Conservation (phyloP, 345 rosid genomes). For the Cardamine chenopodiifolia region DNA sequence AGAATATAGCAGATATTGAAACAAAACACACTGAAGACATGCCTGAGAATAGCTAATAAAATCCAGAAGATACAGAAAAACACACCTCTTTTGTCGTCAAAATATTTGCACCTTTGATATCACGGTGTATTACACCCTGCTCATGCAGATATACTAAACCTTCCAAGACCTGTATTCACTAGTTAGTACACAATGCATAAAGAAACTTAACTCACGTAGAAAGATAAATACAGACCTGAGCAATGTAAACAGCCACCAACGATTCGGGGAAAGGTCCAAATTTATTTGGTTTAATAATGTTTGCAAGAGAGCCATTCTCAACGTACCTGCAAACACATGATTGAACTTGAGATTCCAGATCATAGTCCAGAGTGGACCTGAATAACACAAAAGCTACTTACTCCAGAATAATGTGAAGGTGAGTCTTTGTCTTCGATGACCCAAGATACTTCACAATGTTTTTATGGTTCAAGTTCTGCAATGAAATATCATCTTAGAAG, state of each 20-base stretch:
- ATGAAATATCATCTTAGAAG: constrained; percentile 19
- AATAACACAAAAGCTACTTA: constrained; percentile 49
- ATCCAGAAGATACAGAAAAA: background rate
- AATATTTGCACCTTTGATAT: constrained; percentile 99
- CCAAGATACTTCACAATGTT: constrained; percentile 99
- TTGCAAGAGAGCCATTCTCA: constrained; percentile 99
- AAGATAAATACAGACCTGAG: constrained; percentile 73
- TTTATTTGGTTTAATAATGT: constrained; percentile 95
- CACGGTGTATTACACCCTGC: constrained; percentile 99
- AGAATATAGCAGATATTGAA: constrained; percentile 33
- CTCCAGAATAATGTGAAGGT: constrained; percentile 98
- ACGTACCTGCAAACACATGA: constrained; percentile 65
- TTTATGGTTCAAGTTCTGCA: constrained; percentile 95
- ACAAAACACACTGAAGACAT: constrained; percentile 5
- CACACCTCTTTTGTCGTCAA: constrained; percentile 97
- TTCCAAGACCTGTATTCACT: constrained; percentile 77
- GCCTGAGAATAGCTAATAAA: constrained; percentile 9
- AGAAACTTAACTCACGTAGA: constrained; percentile 33
- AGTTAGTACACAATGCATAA: constrained; percentile 31
- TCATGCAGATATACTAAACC: constrained; percentile 96
- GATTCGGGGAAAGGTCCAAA: constrained; percentile 99
- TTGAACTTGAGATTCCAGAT: constrained; percentile 22
- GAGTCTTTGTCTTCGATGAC: constrained; percentile 84
- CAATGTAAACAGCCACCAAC: constrained; percentile 92
- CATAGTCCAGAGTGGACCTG: constrained; percentile 12